Base-by-base conservation (phyloP, 2,329 filamentous ascomycete genomes). In the Xylaria sp. region DNA sequence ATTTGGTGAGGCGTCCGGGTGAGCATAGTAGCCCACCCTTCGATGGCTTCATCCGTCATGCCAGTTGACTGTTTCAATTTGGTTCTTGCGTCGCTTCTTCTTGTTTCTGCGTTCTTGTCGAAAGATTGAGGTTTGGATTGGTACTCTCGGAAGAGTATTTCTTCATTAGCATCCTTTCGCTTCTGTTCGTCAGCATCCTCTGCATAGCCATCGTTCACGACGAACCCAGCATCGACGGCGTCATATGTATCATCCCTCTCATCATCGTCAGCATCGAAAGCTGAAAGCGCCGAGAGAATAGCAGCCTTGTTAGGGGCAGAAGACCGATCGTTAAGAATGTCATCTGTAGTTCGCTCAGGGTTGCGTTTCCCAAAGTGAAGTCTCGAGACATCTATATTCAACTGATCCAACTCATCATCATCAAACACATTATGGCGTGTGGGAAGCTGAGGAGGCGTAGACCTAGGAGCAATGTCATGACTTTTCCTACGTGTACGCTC, bases 181-280 rank as follows among this genome's bases (percentile, higher is more conserved):
- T 79, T 79, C 48, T 78, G 76, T 15, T 80, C 83, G 66, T 86
- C 83, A 0, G 81, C 81, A 67, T 87, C 85, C 61, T 89, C 87
- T 43, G 86, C 84, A n/a, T 89, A 85, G 6, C 87, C 84, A 20
- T 86, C 85, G 74, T 97, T 94, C 2, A 98, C 90, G 0, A 92
- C 93, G 25, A 95, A 94, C 43, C 96, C 96, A 1, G 98, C 94
- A 77, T 98, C 96, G 59, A 90, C 93, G 1, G 91, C 89, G 75
- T 99, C 96, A 78, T 99, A 99, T 0, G 95, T 98, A 79, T 99
- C 96, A 79, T 99, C 96, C 43, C 94, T 89, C 82, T 99, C 96
- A 79, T 99, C 96, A 73, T 98, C 96, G 75, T 98, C 95, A 0
- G 91, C 91, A 81, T 98, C 94, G 74, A 98, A 98, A 0, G 91